Conservation (phyloP, 2,329 filamentous ascomycete species). For the Cadophora luteo-olivacea region DNA sequence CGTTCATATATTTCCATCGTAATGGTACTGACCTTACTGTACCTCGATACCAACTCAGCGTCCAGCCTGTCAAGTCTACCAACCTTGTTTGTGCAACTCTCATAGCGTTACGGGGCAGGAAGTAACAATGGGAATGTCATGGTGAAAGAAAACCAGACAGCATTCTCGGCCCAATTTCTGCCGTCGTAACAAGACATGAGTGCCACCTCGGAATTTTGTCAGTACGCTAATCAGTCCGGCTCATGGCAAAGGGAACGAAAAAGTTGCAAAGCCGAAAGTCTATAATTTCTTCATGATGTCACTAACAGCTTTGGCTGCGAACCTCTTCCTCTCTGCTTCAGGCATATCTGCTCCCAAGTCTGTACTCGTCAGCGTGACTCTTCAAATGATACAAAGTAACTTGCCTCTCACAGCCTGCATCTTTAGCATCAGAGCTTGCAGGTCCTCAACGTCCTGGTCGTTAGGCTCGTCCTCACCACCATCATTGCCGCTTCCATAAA, state of each 20-base stretch:
- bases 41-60: not conserved
- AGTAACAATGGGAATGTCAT: not conserved
- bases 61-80: not conserved
- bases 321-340: constrained; percentile 64
- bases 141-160: not conserved
- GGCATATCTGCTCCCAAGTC: constrained; percentile 65
- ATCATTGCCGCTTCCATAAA: constrained; percentile 36
- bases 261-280: not conserved
- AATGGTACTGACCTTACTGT: not conserved
- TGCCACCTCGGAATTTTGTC: not conserved
- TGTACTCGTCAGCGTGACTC: constrained; percentile 40
- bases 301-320: constrained; percentile 66
- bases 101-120: not conserved
- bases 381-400: constrained; percentile 12
- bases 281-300: constrained; percentile 64
- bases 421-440: constrained; percentile 69
- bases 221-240: not conserved
- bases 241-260: not conserved
- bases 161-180: not conserved
- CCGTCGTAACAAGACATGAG: too few relatives aligned
- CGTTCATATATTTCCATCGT: not conserved
- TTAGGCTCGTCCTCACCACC: constrained; percentile 39
- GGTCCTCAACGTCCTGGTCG: constrained; percentile 57
- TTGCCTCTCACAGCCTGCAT: constrained; percentile 60
- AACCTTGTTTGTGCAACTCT: not conserved